Conservation (phyloP, 2,329 filamentous ascomycete species). For the Alternaria dauci region DNA sequence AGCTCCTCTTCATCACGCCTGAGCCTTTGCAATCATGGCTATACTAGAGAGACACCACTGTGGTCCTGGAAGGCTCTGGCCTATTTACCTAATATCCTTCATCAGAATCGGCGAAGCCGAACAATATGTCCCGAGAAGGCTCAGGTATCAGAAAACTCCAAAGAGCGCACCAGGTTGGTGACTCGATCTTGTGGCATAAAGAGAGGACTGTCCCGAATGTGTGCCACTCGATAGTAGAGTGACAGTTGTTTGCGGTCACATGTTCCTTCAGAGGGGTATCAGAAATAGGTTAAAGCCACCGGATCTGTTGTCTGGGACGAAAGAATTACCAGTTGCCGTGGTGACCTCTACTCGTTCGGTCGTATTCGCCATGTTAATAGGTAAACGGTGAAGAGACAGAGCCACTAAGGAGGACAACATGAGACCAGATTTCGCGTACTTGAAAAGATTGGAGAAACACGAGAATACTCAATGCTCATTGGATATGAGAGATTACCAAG, state of each 20-base stretch:
- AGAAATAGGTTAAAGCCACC: neutral
- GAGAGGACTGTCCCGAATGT: conserved; percentile 36
- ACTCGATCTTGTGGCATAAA: conserved; percentile 52
- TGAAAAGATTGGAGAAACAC: neutral
- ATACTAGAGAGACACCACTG: neutral
- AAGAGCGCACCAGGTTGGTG: conserved; percentile 2
- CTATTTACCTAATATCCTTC: neutral
- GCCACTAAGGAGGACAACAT: neutral
- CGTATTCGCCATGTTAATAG: no score
- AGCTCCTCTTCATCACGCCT: neutral
- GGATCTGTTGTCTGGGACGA: neutral
- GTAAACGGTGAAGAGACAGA: neutral
- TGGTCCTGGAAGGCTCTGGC: neutral
- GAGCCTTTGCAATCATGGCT: neutral
- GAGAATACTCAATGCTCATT: neutral
- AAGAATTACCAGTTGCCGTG: neutral
- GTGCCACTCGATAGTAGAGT: conserved; percentile 47
- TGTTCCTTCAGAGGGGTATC: conserved; percentile 4
- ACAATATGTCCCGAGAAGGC: no score
- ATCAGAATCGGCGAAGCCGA: no score
- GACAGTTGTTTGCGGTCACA: conserved; percentile 55
- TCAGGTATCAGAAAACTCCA: neutral
- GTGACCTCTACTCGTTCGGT: neutral
- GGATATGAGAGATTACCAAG: no score
- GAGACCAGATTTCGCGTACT: neutral